phyloP scores from a whole-genome alignment of 148 eudicot species.

The Amaranthus hypochondriacus region DNA sequence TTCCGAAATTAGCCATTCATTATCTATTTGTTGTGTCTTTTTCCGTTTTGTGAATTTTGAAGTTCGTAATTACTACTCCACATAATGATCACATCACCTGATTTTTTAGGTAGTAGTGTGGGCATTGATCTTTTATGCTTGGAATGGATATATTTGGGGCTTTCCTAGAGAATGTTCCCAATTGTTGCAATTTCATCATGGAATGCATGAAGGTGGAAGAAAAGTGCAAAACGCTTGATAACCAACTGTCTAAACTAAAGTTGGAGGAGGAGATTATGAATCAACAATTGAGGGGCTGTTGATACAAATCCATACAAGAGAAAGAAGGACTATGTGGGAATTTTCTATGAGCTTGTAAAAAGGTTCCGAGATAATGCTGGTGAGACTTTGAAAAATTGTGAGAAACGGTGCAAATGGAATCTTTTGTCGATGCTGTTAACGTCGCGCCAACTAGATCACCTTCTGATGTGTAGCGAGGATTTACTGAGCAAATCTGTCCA shows the following conservation, averaged over 20 bases:
- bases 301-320: slow-evolving; percentile 4
- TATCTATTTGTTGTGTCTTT: neutral
- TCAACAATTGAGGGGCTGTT: neutral
- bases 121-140: neutral
- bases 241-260: neutral
- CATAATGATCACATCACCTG: neutral
- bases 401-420: neutral
- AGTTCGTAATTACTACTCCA: neutral
- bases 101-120: neutral
- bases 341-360: neutral
- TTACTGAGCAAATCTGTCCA: slow-evolving; percentile 1
- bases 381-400: neutral
- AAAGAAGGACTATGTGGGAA: neutral
- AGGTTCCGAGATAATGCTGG: neutral
- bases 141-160: neutral
- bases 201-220: neutral
- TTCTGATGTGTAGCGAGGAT: neutral
- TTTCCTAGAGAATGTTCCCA: neutral
- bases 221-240: neutral
- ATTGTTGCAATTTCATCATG: neutral
- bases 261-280: neutral
- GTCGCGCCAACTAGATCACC: neutral
- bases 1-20: neutral
- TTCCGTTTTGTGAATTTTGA: neutral
- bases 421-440: neutral